Conservation (phyloP, 2,329 filamentous ascomycete genomes). For the Fusarium zealandicum region DNA sequence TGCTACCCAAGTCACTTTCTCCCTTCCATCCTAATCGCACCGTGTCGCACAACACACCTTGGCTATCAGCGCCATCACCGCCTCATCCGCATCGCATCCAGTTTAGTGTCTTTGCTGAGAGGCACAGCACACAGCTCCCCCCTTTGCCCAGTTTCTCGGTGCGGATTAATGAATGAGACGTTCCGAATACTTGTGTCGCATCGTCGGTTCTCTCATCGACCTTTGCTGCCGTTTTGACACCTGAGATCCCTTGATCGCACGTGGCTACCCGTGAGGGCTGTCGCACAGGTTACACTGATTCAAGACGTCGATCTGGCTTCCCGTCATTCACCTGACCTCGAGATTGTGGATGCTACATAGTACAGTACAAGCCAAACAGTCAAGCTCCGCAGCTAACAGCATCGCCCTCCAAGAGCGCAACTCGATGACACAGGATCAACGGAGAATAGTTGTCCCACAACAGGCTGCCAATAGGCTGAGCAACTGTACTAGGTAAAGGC, state of each 20-base stretch:
- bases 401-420: background rate
- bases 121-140: background rate
- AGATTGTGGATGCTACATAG: background rate
- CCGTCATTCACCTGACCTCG: background rate
- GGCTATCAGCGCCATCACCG: conserved; percentile 1
- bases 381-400: conserved; percentile 5
- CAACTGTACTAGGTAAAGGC: background rate
- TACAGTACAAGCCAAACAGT: background rate
- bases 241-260: too few relatives aligned
- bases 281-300: too few relatives aligned
- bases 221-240: too few relatives aligned
- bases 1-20: background rate
- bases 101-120: background rate
- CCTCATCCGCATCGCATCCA: conserved; percentile 1
- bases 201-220: too few relatives aligned
- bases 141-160: background rate
- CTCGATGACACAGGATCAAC: background rate
- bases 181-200: too few relatives aligned
- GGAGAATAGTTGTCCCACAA: background rate
- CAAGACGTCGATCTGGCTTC: too few relatives aligned
- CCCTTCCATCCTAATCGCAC: conserved; percentile 5
- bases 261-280: too few relatives aligned
- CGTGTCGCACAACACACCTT: conserved; percentile 9
- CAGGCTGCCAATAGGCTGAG: background rate
- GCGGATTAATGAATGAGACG: too few relatives aligned